A percentile compares a stretch with the other conserved stretches of the same genome.
phyloP scores from a whole-genome alignment of 306 rosid species.

The Cajanus cajan region DNA sequence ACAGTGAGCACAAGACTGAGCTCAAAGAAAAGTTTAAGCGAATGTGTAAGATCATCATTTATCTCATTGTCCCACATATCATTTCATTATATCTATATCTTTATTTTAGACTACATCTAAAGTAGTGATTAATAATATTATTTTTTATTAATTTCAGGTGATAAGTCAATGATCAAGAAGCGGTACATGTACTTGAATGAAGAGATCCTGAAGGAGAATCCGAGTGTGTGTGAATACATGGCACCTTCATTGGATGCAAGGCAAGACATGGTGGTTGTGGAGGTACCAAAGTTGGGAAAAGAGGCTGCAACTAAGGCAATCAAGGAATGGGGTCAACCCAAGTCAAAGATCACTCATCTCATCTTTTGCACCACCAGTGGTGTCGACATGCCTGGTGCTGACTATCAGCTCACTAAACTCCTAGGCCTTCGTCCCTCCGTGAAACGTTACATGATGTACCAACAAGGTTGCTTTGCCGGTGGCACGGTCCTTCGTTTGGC shows the following conservation, averaged over 20 bases:
- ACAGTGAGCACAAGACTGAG: slow-evolving; percentile 49
- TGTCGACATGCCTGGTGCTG: slow-evolving; percentile 38
- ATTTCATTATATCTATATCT: too few species aligned
- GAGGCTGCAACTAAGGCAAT: slow-evolving; percentile 39
- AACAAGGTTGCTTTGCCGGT: slow-evolving; percentile 34
- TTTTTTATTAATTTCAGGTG: slow-evolving; percentile 8
- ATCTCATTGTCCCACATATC: too few species aligned
- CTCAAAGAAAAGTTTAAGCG: slow-evolving; percentile 37
- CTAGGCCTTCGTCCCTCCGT: slow-evolving; percentile 17
- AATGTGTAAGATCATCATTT: slow-evolving; percentile 28
- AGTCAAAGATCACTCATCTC: slow-evolving; percentile 34
- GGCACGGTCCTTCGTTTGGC: slow-evolving; percentile 33
- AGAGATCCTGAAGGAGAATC: slow-evolving; percentile 36
- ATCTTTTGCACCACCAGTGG: slow-evolving; percentile 34
- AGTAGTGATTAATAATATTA: neutral
- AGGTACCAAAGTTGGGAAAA: slow-evolving; percentile 38
- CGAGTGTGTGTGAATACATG: slow-evolving; percentile 28
- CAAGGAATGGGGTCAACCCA: slow-evolving; percentile 37
- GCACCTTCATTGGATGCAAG: slow-evolving; percentile 40
- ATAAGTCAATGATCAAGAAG: slow-evolving; percentile 37
- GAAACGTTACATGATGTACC: slow-evolving; percentile 42
- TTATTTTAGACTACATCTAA: too few species aligned
- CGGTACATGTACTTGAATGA: slow-evolving; percentile 28
- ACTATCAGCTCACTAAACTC: slow-evolving; percentile 35
- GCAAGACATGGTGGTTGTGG: slow-evolving; percentile 38